Evolutionary conservation across 441 rosid species (phyloP).

Genomic region (Arabidopsis hybrid): DNA sequence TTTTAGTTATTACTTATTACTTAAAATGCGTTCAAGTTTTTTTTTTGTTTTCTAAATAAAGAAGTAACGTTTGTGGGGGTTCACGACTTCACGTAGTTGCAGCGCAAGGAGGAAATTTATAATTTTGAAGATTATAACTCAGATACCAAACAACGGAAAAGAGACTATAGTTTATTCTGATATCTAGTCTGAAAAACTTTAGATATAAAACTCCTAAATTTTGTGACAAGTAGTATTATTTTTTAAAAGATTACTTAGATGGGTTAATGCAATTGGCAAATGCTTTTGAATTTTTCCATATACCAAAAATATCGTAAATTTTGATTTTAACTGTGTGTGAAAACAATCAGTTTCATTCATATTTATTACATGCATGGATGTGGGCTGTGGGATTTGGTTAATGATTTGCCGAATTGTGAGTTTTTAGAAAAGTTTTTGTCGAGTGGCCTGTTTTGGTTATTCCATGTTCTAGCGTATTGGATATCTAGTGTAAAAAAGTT

Average conservation of each 20-base stretch:
- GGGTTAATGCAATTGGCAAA: not conserved
- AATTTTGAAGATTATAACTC: not conserved
- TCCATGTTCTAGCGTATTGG: not conserved
- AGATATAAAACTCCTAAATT: too few relatives aligned
- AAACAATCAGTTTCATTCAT: not conserved
- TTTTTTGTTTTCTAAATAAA: not conserved
- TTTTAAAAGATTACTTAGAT: not conserved
- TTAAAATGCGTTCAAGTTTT: not conserved
- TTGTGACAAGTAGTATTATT: not conserved
- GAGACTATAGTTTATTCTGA: not conserved
- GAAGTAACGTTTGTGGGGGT: not conserved
- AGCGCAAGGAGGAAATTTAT: not conserved
- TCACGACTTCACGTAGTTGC: constrained; percentile 1
- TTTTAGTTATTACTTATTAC: not conserved
- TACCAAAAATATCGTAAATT: not conserved
- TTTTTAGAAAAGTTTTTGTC: not conserved
- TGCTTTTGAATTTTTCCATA: not conserved
- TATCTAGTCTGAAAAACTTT: not conserved
- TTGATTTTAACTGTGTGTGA: not conserved
- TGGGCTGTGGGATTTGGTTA: not conserved
- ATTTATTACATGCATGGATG: not conserved
- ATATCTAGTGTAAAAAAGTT: not conserved
- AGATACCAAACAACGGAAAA: not conserved
- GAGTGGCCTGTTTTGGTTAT: not conserved
- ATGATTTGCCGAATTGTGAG: too few relatives aligned